Evolutionary conservation across 179 eudicot genomes (phyloP), one percentile per base, ranked within the genome.

Genomic region (Carnegiea gigantea): DNA sequence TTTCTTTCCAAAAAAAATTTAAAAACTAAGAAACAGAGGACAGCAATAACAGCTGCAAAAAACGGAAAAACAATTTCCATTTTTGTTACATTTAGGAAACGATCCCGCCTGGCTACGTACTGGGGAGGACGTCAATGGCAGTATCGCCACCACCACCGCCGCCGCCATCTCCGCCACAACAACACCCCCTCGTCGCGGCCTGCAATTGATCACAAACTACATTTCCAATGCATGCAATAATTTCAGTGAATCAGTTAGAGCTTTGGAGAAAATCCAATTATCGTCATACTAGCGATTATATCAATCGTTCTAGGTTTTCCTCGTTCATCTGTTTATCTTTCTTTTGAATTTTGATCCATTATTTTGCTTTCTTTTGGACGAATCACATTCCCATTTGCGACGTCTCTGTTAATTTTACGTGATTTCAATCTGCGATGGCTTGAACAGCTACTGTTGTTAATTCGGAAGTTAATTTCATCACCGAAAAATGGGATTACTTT

Each of bases 401-500:
- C 17, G 1, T 62, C 68, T 62, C 30, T 62, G 28, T 62, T 9
- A n/a, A 1, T 62, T 17, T 24, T 62, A 24, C 68, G 7, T 62
- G 30, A 62, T 62, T 28, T 24, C 12, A 17, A 13, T 62, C 23
- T 9, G 30, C 26, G 38, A 26, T 67, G 26, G 71, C 11, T 67
- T 28, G 44, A 17, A 6, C 46, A 70, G 73, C 21, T 70, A 21
- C n/a, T 49, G 53, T 53, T 54, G 24, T 54, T 83, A 20, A 30
- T 77, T 60, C 49, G n/a, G 30, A 70, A 36, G 73, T 36, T 33
- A 33, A 2, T 33, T 70, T 70, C 10, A 9, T 38, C 59, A 75
- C 77, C 26, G 65, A 51, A 85, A 85, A 76, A 96, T 96, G 99
- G 99, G 99, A 53, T 85, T 96, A 78, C 85, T 94, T 23, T 92